phyloP scores from a whole-genome alignment of 345 rosid genomes.

The Adansonia digitata region DNA sequence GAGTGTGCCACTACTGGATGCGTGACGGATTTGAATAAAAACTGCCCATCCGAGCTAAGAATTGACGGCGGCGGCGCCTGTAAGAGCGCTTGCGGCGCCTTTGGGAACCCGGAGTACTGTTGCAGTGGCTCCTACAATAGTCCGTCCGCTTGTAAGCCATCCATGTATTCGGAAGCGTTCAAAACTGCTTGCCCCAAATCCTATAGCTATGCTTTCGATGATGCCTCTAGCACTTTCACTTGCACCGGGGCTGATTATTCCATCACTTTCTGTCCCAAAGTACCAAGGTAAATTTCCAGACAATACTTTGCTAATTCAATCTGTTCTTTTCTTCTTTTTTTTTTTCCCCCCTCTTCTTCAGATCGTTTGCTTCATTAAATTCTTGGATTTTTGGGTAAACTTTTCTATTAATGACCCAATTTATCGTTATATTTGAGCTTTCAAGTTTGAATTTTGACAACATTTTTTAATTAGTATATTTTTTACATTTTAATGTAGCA shows the following conservation, averaged over 20 bases:
- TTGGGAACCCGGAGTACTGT: slow-evolving; percentile 54
- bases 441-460: no score
- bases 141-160: slow-evolving; percentile 59
- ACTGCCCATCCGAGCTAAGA: slow-evolving; percentile 57
- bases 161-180: slow-evolving; percentile 49
- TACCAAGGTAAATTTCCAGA: slow-evolving; percentile 21
- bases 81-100: slow-evolving; percentile 71
- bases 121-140: slow-evolving; percentile 49
- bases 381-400: no score
- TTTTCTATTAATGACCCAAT: no score
- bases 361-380: no score
- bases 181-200: slow-evolving; percentile 66
- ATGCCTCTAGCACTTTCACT: slow-evolving; percentile 65
- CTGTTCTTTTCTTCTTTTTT: no score
- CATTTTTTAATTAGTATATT: no score
- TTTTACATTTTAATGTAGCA: background rate
- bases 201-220: slow-evolving; percentile 80
- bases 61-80: slow-evolving; percentile 43
- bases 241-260: slow-evolving; percentile 49
- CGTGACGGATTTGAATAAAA: slow-evolving; percentile 43
- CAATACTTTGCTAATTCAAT: no score
- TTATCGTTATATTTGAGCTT: no score
- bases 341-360: no score
- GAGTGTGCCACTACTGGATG: slow-evolving; percentile 59
- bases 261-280: slow-evolving; percentile 56